A percentile compares a stretch with the other conserved stretches of the same genome.
Conservation (phyloP, 140 eudicot genomes). For the Artemisia princeps region DNA sequence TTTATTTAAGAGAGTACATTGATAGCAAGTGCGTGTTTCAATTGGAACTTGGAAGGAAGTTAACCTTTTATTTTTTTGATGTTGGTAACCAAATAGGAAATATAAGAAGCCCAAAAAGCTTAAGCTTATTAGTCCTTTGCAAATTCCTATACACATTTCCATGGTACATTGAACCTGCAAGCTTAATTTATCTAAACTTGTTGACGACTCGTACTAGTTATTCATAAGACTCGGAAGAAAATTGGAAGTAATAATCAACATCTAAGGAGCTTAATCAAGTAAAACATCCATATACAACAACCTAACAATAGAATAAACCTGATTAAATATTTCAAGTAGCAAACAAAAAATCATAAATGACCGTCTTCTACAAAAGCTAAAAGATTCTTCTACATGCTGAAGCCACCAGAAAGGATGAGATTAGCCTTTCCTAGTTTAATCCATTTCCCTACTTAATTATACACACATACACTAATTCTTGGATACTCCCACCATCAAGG, state of each 20-base stretch:
- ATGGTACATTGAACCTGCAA: too few relatives aligned
- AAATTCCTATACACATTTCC: too few relatives aligned
- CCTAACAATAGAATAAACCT: conserved; percentile 1
- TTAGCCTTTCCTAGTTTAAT: conserved; percentile 27
- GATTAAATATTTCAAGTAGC: background rate
- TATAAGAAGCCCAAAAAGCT: too few relatives aligned
- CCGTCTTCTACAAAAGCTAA: conserved; percentile 23
- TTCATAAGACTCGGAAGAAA: background rate
- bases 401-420: conserved; percentile 22
- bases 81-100: too few relatives aligned
- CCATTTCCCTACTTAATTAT: conserved; percentile 15
- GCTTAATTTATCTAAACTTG: too few relatives aligned
- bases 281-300: conserved; percentile 17
- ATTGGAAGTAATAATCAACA: background rate
- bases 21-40: too few relatives aligned
- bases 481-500: conserved; percentile 8
- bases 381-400: conserved; percentile 16
- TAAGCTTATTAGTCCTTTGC: too few relatives aligned
- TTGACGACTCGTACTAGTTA: background rate
- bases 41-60: too few relatives aligned
- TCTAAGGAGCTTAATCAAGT: conserved; percentile 1
- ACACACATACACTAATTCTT: conserved; percentile 19
- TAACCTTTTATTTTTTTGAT: too few relatives aligned
- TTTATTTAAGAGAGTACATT: too few relatives aligned
- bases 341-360: conserved; percentile 2